Evolutionary conservation across 495 filamentous ascomycete species (phyloP).

Genomic region (Neurospora sp.): DNA sequence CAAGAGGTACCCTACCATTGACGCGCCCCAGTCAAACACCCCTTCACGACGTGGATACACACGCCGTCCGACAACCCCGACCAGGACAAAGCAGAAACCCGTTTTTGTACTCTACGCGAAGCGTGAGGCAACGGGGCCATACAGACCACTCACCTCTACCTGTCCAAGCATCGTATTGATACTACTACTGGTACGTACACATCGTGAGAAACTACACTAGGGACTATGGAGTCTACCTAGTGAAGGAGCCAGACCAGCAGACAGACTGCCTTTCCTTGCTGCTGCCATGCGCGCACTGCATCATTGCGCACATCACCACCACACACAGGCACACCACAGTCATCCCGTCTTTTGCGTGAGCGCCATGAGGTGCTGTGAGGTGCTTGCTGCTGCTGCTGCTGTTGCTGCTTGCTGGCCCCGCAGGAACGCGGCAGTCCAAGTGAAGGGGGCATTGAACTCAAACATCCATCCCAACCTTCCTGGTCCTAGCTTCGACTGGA

Average conservation of each 20-base stretch:
- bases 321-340: background rate
- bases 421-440: background rate
- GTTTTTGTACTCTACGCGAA: slow-evolving; percentile 3
- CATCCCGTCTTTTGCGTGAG: background rate
- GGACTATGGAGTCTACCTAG: background rate
- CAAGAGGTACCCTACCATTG: background rate
- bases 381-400: background rate
- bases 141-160: background rate
- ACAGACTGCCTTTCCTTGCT: background rate
- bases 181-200: background rate
- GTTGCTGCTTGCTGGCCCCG: background rate
- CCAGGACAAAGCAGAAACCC: background rate
- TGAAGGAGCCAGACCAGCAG: background rate
- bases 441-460: background rate
- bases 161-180: background rate
- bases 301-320: background rate
- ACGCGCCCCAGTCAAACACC: background rate
- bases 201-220: background rate
- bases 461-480: background rate
- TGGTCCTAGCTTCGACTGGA: background rate
- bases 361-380: background rate
- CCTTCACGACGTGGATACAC: background rate
- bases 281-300: background rate
- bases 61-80: background rate
- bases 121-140: background rate